Evolutionary conservation across 441 rosid genomes (phyloP), one percentile per base, ranked within the genome.

Genomic region (Hura crepitans): DNA sequence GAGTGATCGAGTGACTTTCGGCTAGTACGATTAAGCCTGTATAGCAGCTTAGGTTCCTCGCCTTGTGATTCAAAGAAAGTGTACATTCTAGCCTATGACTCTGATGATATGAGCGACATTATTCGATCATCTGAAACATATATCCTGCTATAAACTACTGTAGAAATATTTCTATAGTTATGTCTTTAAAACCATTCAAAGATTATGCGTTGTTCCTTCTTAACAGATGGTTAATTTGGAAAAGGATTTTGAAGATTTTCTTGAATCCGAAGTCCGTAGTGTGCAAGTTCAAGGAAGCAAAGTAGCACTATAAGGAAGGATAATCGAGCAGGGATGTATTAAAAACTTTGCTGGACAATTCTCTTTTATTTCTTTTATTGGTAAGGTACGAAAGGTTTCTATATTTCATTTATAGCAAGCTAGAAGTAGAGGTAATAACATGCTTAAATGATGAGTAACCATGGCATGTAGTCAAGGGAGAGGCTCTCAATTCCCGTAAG

Each of bases 381-480:
- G 46, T 42, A 42, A 42, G 14, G 12, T 42, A 10, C 10, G 45
- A 13, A 42, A 42, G 45, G 7, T 42, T 42, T 42, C 12, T 42
- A 2, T 14, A 42, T 42, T 5, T 42, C 14, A 42, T 42, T 42
- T 12, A 42, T 42, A 9, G 1, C 1, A 42, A 9, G 13, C 1
- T 42, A 9, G 12, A 6, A 50, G 55, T 4, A 50, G 60, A 28
- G 45, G 15, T 0, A 18, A 23, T 30, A 18, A 47, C 14, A 13
- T 58, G 6, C 39, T 77, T 91, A 93, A 81, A 91, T 89, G 97
- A 91, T 87, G 88, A 91, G 97, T 42, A 96, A 93, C 77, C 96
- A 91, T 33, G 96, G 92, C 31, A 91, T 91, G 31, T 81, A 91
- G 72, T 91, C 97, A 5, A 87, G 98, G 81, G 95, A 91, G 78